Base-by-base conservation (phyloP, 345 rosid genomes). In the Aurinia saxatilis region DNA sequence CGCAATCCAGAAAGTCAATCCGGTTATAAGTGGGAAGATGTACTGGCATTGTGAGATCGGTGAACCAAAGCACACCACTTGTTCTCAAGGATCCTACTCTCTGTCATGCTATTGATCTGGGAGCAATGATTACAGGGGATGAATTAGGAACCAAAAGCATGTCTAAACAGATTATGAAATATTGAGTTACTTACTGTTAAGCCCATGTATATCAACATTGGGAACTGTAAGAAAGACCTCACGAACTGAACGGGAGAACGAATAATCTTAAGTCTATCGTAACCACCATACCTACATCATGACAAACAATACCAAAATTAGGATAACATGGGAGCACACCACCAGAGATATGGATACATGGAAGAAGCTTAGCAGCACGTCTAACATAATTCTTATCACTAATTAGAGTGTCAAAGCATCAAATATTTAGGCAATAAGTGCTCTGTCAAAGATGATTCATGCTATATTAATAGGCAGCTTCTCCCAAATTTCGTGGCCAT, bases 11-110 rank as follows among this genome's bases (percentile, higher is more conserved):
- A 81, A 80, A 17, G 74, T 76, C 57, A 83, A 49, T 15, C 74
- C 80, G 5, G 86, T 76, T 73, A 85, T 61, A 56, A 79, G n/a
- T 21, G 96, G 92, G 23, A 85, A 33, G 42, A 85, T 6, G 50
- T 68, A 77, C 90, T 1, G 80, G 78, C 18, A 81, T 79, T 7
- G 81, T 60, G 70, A 88, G 85, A 73, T 88, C 92, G 46, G 65
- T 50, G 50, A 88, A 85, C 96, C 86, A 85, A 60, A 36, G 80
- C 6, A 81, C 81, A 45, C 96, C 96, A 2, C 96, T 86, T 25
- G 1, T 67, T 73, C 83, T 79, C 52, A 88, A 85, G 7, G 96
- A 83, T 4, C 81, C 82, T 49, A 85, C 78, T 66, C 68, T 80
- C 86, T n/a, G 72, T 82, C 92, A 85, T 88, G 55, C 75, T 80